Evolutionary conservation across 768 basidiomycete species (phyloP).

Genomic region (Gloeostereum incarnatum): DNA sequence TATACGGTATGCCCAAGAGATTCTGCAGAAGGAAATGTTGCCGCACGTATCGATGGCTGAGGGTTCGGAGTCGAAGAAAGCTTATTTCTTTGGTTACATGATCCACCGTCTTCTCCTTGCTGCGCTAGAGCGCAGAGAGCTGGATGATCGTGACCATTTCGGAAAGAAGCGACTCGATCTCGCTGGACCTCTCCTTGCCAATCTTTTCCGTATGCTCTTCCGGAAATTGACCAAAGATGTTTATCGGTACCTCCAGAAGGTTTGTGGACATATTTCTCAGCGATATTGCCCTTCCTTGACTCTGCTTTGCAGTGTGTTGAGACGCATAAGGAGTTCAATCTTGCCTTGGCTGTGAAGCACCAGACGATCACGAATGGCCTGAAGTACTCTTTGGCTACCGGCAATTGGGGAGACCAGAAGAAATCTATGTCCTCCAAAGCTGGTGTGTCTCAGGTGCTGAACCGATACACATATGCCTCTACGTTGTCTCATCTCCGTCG

Average conservation of each 20-base stretch:
- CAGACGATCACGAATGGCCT: conserved; percentile 97
- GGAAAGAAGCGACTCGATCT: conserved; percentile 97
- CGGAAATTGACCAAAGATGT: conserved; percentile 95
- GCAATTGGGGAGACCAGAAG: conserved; percentile 99
- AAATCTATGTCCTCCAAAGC: conserved; percentile 97
- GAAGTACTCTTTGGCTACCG: conserved; percentile 95
- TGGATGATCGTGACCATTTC: conserved; percentile 99
- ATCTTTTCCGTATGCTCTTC: conserved; percentile 96
- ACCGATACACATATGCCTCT: conserved; percentile 97
- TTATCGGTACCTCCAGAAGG: conserved; percentile 95
- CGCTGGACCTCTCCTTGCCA: conserved; percentile 93
- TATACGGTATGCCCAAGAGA: conserved; percentile 94
- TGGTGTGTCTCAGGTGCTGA: conserved; percentile 97
- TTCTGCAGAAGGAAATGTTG: conserved; percentile 96
- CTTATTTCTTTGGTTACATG: conserved; percentile 99
- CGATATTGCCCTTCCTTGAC: conserved; percentile 5
- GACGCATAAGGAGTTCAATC: conserved; percentile 89
- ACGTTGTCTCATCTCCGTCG: conserved; percentile 97
- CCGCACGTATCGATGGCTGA: conserved; percentile 96
- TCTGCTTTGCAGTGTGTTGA: conserved; percentile 73
- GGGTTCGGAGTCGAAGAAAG: conserved; percentile 96
- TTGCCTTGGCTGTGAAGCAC: conserved; percentile 87
- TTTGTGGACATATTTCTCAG: conserved; percentile 22
- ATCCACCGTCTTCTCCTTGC: conserved; percentile 92
- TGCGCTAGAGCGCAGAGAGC: conserved; percentile 86